phyloP scores from a whole-genome alignment of 1,284 basidiomycete species.

The Cystobasidium slooffiae region DNA sequence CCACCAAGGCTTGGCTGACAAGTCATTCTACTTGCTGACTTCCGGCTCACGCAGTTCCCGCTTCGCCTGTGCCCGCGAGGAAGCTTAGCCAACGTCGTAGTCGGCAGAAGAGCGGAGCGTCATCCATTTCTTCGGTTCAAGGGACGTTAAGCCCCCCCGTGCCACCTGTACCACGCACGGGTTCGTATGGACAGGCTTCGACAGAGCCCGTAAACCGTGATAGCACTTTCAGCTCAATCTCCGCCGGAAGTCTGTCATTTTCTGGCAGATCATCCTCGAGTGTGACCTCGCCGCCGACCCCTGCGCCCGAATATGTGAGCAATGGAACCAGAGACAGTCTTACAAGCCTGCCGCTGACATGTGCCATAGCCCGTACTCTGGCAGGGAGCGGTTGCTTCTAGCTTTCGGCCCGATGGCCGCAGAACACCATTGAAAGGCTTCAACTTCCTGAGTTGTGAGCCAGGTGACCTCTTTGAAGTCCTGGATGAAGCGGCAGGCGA shows the following conservation, averaged over 20 bases:
- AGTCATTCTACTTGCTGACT: not conserved
- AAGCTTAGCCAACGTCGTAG: too few species aligned
- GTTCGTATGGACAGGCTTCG: not conserved
- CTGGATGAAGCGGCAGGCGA: constrained; percentile 27
- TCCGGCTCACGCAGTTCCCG: too few species aligned
- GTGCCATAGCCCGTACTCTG: constrained; percentile 12
- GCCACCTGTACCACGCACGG: not conserved
- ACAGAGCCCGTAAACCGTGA: constrained; percentile 3
- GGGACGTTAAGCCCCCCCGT: not conserved
- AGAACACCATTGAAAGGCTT: constrained; percentile 20
- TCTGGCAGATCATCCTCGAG: constrained; percentile 23
- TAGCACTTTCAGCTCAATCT: constrained; percentile 36
- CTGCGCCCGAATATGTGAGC: constrained; percentile 26
- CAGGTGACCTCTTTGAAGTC: constrained; percentile 36
- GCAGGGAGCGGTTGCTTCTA: constrained; percentile 20
- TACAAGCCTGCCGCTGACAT: not conserved
- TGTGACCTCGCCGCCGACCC: constrained; percentile 27
- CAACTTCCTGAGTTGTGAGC: constrained; percentile 23
- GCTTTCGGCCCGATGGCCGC: constrained; percentile 1
- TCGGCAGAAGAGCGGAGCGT: too few species aligned
- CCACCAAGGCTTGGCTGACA: not conserved
- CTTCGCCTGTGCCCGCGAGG: too few species aligned
- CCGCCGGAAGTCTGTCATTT: constrained; percentile 23
- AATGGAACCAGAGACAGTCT: not conserved
- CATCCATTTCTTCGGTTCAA: not conserved